A percentile compares a stretch with the other conserved stretches of the same genome.
Evolutionary conservation across 331 rosid species (phyloP).

Genomic region (Rosa hybrid): DNA sequence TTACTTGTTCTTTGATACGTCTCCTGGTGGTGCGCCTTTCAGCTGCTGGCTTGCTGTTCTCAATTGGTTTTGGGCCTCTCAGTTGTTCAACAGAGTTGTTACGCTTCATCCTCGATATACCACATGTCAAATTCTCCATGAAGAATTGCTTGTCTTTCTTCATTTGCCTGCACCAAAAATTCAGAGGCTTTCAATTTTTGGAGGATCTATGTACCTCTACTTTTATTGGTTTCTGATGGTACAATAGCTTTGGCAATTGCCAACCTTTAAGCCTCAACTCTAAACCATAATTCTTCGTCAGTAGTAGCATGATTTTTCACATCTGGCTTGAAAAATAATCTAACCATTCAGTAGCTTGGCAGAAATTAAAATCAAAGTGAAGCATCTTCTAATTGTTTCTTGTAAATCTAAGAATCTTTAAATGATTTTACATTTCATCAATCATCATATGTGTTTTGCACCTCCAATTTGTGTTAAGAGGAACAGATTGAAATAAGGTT

Average conservation of each 20-base stretch:
- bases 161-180: conserved; percentile 48
- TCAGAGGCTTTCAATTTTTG: background rate
- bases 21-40: conserved; percentile 3
- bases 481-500: background rate
- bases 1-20: conserved; percentile 29
- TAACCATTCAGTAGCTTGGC: background rate
- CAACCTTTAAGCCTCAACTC: background rate
- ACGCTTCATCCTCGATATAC: conserved; percentile 57
- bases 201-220: background rate
- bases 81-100: conserved; percentile 39
- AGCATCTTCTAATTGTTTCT: background rate
- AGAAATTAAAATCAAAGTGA: background rate
- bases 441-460: background rate
- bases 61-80: conserved; percentile 44
- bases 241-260: background rate
- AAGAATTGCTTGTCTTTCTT: conserved; percentile 51
- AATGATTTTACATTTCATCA: background rate
- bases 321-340: background rate
- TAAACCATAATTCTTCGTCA: background rate
- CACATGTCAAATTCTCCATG: conserved; percentile 48
- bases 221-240: background rate
- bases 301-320: background rate
- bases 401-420: background rate
- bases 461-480: background rate
- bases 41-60: background rate